Evolutionary conservation across 2,329 filamentous ascomycete genomes (phyloP).

Genomic region (Pestalotiopsis fici): DNA sequence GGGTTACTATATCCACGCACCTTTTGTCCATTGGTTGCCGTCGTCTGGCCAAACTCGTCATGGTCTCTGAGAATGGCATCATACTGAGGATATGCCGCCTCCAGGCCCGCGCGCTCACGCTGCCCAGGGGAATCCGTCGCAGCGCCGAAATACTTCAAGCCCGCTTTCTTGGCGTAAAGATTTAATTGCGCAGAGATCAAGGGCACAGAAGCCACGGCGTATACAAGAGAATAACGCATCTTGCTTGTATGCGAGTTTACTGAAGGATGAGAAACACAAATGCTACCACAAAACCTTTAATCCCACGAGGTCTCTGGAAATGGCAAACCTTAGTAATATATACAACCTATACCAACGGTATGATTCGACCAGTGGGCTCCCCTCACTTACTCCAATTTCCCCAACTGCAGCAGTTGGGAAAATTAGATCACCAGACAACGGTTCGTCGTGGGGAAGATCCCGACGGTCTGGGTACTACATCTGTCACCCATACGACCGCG

Average conservation of each 20-base stretch:
- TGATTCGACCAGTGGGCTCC: neutral
- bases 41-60: conserved; percentile 62
- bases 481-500: neutral
- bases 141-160: conserved; percentile 61
- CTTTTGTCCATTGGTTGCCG: conserved; percentile 60
- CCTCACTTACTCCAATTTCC: neutral
- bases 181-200: conserved; percentile 42
- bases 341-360: neutral
- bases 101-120: conserved; percentile 43
- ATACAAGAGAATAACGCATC: conserved; percentile 21
- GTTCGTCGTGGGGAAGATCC: neutral
- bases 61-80: conserved; percentile 52
- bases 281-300: neutral
- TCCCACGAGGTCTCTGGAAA: neutral
- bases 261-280: neutral
- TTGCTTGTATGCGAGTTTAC: neutral
- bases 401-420: neutral
- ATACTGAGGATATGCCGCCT: conserved; percentile 54
- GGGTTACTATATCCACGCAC: conserved; percentile 15
- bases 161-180: conserved; percentile 50
- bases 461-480: neutral
- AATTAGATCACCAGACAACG: neutral
- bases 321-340: too few relatives aligned
- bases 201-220: conserved; percentile 28
- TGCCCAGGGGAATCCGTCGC: conserved; percentile 54